Evolutionary conservation across 169 alveolate species (phyloP), one percentile per base, ranked within the genome.

Genomic region (Cryptosporidium viatorum): DNA sequence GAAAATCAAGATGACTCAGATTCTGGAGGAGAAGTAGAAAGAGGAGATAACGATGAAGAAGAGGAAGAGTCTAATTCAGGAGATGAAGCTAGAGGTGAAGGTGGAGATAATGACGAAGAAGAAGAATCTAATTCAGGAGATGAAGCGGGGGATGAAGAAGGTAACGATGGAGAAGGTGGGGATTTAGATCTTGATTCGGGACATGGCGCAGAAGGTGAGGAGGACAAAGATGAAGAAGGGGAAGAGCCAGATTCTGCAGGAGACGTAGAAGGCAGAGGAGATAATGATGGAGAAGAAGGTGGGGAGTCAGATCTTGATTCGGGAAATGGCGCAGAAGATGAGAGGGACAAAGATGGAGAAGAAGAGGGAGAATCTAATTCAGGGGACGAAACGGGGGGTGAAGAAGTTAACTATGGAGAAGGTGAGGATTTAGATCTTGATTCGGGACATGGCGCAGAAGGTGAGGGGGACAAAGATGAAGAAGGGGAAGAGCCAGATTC

Each of bases 261-360:
- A 1, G 39, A 3, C 39, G 39, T 33, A n/a, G 84, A 48, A 70
- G 84, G 41, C 3, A n/a, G n/a, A n/a, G n/a, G n/a, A n/a, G 50
- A 33, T 2, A n/a, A 33, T n/a, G 85, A 50, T 23, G 68, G 51
- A 14, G 69, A 29, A 3, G 51, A 29, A 48, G 85, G 29, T 3
- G 85, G 43, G 84, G 84, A 26, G 1, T 8, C 21, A n/a, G n/a
- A n/a, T n/a, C n/a, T n/a, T 23, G 84, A 16, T 31, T n/a, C 0
- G 5, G 69, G 16, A 50, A 21, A 39, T 3, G 1, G 0, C 2
- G 52, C 29, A 31, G 18, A n/a, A 6, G 59, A 1, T 4, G 62
- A 37, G 43, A 37, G 7, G n/a, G 5, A 18, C 18, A 69, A 71
- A 10, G 43, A 33, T 29, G 26, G 9, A 10, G 58, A 18, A 23